Percentiles rank a stretch among this genome's conserved stretches.
phyloP scores from a whole-genome alignment of 306 rosid genomes.

The Elaeagnus macrophylla region DNA sequence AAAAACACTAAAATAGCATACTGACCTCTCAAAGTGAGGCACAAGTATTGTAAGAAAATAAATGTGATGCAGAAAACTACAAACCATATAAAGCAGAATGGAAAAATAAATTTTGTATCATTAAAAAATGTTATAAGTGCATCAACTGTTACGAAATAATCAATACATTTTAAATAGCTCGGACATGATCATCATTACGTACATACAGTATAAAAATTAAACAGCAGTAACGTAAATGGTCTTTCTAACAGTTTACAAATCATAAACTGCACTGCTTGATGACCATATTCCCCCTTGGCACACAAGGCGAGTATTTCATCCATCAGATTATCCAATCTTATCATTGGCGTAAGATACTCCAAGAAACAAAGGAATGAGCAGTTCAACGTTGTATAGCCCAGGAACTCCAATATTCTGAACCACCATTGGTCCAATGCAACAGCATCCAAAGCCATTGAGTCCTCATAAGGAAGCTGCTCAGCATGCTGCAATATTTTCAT shows the following conservation, averaged over 20 bases:
- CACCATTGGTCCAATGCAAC: slow-evolving; percentile 41
- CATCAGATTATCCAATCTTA: slow-evolving; percentile 62
- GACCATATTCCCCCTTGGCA: slow-evolving; percentile 62
- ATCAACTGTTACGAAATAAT: slow-evolving; percentile 52
- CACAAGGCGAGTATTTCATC: slow-evolving; percentile 63
- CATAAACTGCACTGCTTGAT: slow-evolving; percentile 78
- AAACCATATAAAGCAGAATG: slow-evolving; percentile 15
- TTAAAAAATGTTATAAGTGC: slow-evolving; percentile 38
- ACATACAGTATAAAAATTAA: slow-evolving; percentile 53
- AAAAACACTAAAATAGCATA: too few relatives aligned
- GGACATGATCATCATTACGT: slow-evolving; percentile 35
- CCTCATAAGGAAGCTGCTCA: slow-evolving; percentile 61
- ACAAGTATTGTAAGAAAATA: slow-evolving; percentile 20
- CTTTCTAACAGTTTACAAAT: slow-evolving; percentile 71
- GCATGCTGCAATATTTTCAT: slow-evolving; percentile 66
- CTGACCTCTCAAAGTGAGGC: not conserved
- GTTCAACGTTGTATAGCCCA: slow-evolving; percentile 50
- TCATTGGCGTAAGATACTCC: slow-evolving; percentile 57
- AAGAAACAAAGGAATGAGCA: slow-evolving; percentile 48
- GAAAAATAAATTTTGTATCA: slow-evolving; percentile 41
- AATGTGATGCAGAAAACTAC: slow-evolving; percentile 12
- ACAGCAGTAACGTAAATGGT: slow-evolving; percentile 42
- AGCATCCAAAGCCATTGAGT: slow-evolving; percentile 51
- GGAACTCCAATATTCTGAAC: slow-evolving; percentile 55
- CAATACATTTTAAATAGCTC: slow-evolving; percentile 47